Evolutionary conservation across 441 rosid genomes (phyloP), one percentile per base, ranked within the genome.

Genomic region (Bruguiera hainesii): DNA sequence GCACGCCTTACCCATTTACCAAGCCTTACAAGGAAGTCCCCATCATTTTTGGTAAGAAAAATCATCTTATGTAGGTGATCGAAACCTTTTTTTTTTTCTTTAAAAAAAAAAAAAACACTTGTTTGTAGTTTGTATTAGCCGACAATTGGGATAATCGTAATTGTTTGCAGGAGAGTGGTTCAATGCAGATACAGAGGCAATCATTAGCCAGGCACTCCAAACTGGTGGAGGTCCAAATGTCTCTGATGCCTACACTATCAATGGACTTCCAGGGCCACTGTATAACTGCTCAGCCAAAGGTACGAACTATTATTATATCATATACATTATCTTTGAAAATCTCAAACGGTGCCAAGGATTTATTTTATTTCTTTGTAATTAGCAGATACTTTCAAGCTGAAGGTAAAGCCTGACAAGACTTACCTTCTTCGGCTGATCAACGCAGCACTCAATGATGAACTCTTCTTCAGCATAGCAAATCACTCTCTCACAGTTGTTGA

Each of bases 1-100:
- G 79, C 52, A 73, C 65, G 28, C 59, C 83, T 25, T 87, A 80
- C 66, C 89, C 90, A 25, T 85, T 85, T 61, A 42, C 76, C 60
- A 82, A 79, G 53, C 89, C 89, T 6, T 55, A 80, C 70, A 83
- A 82, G 71, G 76, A 87, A 81, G 68, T 79, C 60, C 85, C 87
- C 31, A 71, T 87, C 63, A 25, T 85, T 31, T 67, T 85, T 25
- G 91, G 93, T 89, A 83, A 71, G 26, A 3, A 13, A 13, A 61
- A 48, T 61, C 29, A 21, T 39, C 26, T 42, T 1, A 3, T 13
- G 48, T 42, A 13, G 16, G 16, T 42, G 48, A 42, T 42, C 13
- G 48, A 42, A 37, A 37, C 15, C 46, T 37, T 37, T 10, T 1
- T 35, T 26, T 25, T 26, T 26, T 26, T 26, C 0, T 2, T 1